Percentiles rank a stretch among this genome's conserved stretches.
phyloP scores from a whole-genome alignment of 2,329 filamentous ascomycete species.

The Hymenoscyphus salicellus region DNA sequence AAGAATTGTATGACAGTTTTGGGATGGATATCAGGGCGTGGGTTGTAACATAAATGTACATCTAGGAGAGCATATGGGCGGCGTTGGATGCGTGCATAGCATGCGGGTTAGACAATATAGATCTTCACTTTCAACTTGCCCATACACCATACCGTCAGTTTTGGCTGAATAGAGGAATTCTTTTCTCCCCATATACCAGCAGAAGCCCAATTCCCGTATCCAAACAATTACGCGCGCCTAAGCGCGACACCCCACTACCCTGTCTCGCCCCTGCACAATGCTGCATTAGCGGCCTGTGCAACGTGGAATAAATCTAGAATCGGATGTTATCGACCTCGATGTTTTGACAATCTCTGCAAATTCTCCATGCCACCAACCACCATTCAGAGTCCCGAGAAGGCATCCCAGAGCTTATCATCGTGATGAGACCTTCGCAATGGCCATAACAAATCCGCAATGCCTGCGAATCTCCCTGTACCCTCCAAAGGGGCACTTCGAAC shows the following conservation, averaged over 20 bases:
- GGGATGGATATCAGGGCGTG: constrained; percentile 5
- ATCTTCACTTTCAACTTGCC: constrained; percentile 29
- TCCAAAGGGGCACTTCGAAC: constrained; percentile 55
- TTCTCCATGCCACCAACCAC: neutral
- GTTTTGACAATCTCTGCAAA: neutral
- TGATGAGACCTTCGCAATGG: constrained; percentile 20
- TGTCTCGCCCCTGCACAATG: too few relatives aligned
- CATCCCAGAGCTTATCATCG: neutral
- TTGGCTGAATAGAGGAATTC: too few relatives aligned
- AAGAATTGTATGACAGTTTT: constrained; percentile 3
- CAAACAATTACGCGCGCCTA: too few relatives aligned
- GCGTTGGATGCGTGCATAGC: constrained; percentile 28
- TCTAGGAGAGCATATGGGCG: constrained; percentile 31
- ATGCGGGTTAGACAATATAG: constrained; percentile 32
- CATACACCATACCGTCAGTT: neutral
- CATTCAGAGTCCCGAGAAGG: neutral
- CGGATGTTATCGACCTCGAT: neutral
- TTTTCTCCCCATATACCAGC: too few relatives aligned
- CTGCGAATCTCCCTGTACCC: constrained; percentile 46
- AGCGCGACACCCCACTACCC: too few relatives aligned
- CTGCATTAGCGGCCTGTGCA: too few relatives aligned
- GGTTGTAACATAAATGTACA: constrained; percentile 29
- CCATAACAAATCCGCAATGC: constrained; percentile 27
- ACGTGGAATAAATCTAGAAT: neutral
- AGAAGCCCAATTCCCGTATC: too few relatives aligned